Conservation (phyloP, 1,284 basidiomycete genomes). For the Boletus sp. region DNA sequence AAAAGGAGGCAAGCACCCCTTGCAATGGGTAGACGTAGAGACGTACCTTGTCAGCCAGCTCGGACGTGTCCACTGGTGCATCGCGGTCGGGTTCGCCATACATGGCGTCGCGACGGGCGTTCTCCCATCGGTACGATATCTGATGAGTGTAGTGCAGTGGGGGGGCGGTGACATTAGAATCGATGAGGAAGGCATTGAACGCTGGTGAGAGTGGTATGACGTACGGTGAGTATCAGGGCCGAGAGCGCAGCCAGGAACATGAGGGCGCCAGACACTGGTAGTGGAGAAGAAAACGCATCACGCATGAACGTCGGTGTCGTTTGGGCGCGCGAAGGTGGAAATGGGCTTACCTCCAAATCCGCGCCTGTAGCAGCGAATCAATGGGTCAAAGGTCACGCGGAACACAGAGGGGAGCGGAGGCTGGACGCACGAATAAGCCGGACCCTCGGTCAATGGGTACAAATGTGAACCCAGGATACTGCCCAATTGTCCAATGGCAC, state of each 20-base stretch:
- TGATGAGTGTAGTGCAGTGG: slow-evolving; percentile 22
- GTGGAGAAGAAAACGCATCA: background rate
- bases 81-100: slow-evolving; percentile 51
- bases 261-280: slow-evolving; percentile 49
- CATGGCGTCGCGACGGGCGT: slow-evolving; percentile 48
- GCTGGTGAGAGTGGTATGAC: slow-evolving; percentile 13
- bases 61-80: slow-evolving; percentile 57
- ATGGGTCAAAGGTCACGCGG: background rate
- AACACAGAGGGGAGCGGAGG: background rate
- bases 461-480: slow-evolving; percentile 70
- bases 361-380: slow-evolving; percentile 13
- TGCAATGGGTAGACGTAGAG: background rate
- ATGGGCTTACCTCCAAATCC: slow-evolving; percentile 26
- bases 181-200: background rate
- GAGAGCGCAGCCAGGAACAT: slow-evolving; percentile 56
- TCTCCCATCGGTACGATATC: slow-evolving; percentile 63
- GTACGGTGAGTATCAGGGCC: slow-evolving; percentile 51
- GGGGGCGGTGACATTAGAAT: background rate
- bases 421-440: slow-evolving; percentile 52
- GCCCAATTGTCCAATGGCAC: slow-evolving; percentile 72
- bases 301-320: background rate
- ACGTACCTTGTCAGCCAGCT: slow-evolving; percentile 63
- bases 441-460: slow-evolving; percentile 61
- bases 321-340: too few species aligned
- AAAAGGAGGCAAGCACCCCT: background rate